Evolutionary conservation across 1,284 basidiomycete species (phyloP).

Genomic region (Grifola frondosa): DNA sequence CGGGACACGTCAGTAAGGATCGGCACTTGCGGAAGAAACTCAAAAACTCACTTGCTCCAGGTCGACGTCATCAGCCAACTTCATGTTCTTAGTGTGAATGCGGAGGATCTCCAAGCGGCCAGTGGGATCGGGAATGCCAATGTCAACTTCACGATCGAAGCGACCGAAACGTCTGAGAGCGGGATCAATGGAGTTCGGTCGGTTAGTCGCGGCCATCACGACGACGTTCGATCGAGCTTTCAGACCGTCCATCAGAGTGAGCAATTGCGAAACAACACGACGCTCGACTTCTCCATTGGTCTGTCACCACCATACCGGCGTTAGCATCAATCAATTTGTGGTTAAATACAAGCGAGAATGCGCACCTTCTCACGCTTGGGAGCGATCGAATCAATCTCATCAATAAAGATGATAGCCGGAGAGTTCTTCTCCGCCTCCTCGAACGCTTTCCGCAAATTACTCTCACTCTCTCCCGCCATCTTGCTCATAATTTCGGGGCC

Average conservation of each 20-base stretch:
- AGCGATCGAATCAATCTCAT: slow-evolving; percentile 98
- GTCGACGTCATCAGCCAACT: slow-evolving; percentile 96
- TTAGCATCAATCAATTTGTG: background rate
- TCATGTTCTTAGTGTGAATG: slow-evolving; percentile 99
- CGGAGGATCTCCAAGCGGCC: slow-evolving; percentile 98
- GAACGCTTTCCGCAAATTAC: slow-evolving; percentile 96
- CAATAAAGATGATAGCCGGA: slow-evolving; percentile 99
- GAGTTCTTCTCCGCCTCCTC: slow-evolving; percentile 99
- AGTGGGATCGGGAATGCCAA: slow-evolving; percentile 98
- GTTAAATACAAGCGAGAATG: slow-evolving; percentile 7
- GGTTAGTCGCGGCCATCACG: slow-evolving; percentile 99
- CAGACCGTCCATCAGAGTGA: slow-evolving; percentile 98
- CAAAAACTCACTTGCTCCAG: slow-evolving; percentile 81
- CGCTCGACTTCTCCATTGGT: slow-evolving; percentile 99
- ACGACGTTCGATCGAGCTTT: slow-evolving; percentile 99
- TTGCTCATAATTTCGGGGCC: slow-evolving; percentile 99
- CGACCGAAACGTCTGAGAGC: slow-evolving; percentile 97
- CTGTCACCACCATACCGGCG: slow-evolving; percentile 39
- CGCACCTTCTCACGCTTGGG: slow-evolving; percentile 97
- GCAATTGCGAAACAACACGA: slow-evolving; percentile 95
- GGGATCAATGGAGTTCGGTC: slow-evolving; percentile 98
- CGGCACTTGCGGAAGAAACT: background rate
- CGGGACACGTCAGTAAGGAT: slow-evolving; percentile 7
- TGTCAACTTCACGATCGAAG: slow-evolving; percentile 99
- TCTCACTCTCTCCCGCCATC: slow-evolving; percentile 98